phyloP scores from a whole-genome alignment of 192 early-diverging fungal genomes.

The Gonapodya sp. region DNA sequence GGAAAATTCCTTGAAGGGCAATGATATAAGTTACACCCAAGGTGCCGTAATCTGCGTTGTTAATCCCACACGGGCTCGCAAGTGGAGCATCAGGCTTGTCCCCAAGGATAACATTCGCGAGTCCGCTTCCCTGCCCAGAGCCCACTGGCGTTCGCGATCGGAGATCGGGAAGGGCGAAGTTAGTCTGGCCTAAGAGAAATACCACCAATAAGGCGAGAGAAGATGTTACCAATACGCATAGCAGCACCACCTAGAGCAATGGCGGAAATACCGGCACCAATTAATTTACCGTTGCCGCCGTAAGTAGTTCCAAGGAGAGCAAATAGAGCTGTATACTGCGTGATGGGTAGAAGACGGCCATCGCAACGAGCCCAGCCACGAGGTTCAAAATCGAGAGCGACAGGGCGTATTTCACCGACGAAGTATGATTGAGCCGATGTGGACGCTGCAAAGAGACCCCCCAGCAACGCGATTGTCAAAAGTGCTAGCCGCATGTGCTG shows the following conservation, averaged over 20 bases:
- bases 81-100: neutral
- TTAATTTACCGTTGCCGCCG: neutral
- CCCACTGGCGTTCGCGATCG: neutral
- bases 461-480: neutral
- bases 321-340: neutral
- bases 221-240: no score
- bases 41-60: neutral
- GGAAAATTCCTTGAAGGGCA: neutral
- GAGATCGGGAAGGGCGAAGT: neutral
- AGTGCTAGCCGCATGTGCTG: neutral
- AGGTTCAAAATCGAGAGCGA: neutral
- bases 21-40: neutral
- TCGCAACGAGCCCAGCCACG: neutral
- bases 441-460: neutral
- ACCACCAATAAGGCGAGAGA: no score
- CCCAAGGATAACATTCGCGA: neutral
- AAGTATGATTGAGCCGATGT: neutral
- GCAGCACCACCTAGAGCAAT: no score
- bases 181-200: no score
- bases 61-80: neutral
- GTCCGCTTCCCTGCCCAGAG: neutral
- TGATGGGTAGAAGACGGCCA: neutral
- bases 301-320: neutral
- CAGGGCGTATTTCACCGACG: neutral
- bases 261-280: no score